Percentiles rank a stretch among this genome's conserved stretches.
Evolutionary conservation across 2,329 filamentous ascomycete genomes (phyloP).

Genomic region (Microdochium nivale): DNA sequence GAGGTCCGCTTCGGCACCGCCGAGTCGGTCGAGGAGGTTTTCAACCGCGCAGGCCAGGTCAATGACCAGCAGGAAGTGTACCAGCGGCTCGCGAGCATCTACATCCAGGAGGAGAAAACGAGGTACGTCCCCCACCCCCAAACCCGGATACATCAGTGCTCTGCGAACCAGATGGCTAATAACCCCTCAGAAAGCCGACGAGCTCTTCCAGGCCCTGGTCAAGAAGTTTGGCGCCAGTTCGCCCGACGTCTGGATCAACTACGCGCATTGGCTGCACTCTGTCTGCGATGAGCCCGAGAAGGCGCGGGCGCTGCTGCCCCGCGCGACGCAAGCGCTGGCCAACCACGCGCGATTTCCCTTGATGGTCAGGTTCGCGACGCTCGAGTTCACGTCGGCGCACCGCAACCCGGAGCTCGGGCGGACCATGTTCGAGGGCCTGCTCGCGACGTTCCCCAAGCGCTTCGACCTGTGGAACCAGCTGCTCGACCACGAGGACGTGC

Average conservation of each 20-base stretch:
- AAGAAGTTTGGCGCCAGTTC: conserved; percentile 83
- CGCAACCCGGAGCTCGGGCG: conserved; percentile 86
- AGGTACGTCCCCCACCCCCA: conserved; percentile 45
- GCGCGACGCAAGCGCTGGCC: conserved; percentile 75
- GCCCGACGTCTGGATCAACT: conserved; percentile 84
- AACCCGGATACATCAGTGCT: background rate
- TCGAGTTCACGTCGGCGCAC: conserved; percentile 79
- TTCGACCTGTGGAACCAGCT: conserved; percentile 91
- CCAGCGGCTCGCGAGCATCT: conserved; percentile 85
- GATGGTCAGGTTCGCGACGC: conserved; percentile 78
- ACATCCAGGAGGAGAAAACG: conserved; percentile 83
- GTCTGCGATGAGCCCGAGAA: conserved; percentile 61
- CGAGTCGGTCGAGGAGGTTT: conserved; percentile 73
- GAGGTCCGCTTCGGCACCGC: conserved; percentile 86
- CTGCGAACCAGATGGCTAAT: no score
- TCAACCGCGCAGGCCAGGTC: conserved; percentile 87
- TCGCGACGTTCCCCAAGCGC: conserved; percentile 79
- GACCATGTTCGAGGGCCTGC: conserved; percentile 85
- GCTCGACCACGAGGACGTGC: conserved; percentile 68
- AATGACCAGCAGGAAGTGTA: conserved; percentile 88
- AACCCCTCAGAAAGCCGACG: conserved; percentile 66
- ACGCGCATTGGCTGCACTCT: conserved; percentile 84
- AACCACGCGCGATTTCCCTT: conserved; percentile 60
- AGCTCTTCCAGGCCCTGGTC: conserved; percentile 74
- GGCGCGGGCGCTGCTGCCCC: conserved; percentile 68